Evolutionary conservation across 805 yeast genomes (phyloP).

Genomic region (Blastobotrys mokoenaii): DNA sequence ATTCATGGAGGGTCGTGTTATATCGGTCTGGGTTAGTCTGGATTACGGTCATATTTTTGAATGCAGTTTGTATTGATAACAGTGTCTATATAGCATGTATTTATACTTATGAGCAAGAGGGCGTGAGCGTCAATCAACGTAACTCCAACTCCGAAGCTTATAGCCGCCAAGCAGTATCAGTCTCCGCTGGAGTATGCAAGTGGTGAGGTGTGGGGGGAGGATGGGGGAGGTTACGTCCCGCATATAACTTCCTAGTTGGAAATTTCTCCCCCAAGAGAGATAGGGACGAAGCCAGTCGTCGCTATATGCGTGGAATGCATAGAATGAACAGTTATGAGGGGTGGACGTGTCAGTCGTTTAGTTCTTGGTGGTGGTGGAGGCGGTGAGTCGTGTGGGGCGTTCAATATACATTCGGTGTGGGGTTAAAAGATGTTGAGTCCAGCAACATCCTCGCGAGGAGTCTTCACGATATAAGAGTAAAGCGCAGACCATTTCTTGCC

Average conservation of each 20-base stretch:
- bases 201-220: neutral
- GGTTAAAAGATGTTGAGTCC: neutral
- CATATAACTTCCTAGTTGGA: neutral
- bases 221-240: neutral
- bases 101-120: too few relatives aligned
- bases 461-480: slow-evolving; percentile 8
- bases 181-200: too few relatives aligned
- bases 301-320: too few relatives aligned
- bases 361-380: too few relatives aligned
- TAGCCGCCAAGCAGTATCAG: too few relatives aligned
- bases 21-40: slow-evolving; percentile 35
- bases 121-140: too few relatives aligned
- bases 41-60: neutral
- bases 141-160: too few relatives aligned
- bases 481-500: slow-evolving; percentile 18
- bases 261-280: too few relatives aligned
- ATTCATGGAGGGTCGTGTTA: slow-evolving; percentile 51
- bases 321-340: too few relatives aligned
- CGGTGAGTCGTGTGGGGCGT: too few relatives aligned
- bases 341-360: too few relatives aligned
- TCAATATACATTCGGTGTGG: neutral
- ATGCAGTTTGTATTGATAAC: neutral
- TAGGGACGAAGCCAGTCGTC: too few relatives aligned
- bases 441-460: neutral
- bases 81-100: neutral